Evolutionary conservation across 176 grass and related monocot genomes (phyloP).

Genomic region (Areca catechu): DNA sequence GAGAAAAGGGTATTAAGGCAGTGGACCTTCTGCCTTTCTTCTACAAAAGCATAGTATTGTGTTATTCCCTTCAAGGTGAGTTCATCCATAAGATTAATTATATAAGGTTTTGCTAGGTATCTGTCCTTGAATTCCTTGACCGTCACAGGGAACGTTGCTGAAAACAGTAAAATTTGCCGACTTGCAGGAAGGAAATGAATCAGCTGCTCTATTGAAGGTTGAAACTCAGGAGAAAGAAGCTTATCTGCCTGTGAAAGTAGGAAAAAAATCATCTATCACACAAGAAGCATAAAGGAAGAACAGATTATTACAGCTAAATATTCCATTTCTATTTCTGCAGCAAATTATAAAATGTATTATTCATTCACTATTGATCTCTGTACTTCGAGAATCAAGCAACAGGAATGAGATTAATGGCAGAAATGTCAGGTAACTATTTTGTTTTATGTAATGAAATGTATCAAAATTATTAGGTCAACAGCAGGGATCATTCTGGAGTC

Average conservation of each 20-base stretch:
- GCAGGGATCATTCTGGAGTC: too few species aligned
- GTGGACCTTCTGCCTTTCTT: constrained; percentile 66
- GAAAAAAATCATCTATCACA: too few species aligned
- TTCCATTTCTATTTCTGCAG: too few species aligned
- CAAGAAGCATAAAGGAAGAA: too few species aligned
- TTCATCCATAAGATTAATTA: constrained; percentile 76
- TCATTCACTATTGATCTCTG: too few species aligned
- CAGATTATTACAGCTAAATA: too few species aligned
- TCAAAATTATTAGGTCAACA: too few species aligned
- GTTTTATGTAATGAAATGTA: too few species aligned
- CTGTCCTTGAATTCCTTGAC: constrained; percentile 61
- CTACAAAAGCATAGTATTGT: constrained; percentile 61
- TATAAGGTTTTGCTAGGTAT: constrained; percentile 54
- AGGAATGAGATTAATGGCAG: too few species aligned
- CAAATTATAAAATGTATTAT: too few species aligned
- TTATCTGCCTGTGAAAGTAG: constrained; percentile 26
- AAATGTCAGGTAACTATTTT: too few species aligned
- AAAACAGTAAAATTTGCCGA: constrained; percentile 69
- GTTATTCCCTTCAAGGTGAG: constrained; percentile 61
- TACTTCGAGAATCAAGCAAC: too few species aligned
- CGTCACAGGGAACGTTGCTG: constrained; percentile 61
- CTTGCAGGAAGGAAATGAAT: constrained; percentile 52
- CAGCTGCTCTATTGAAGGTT: constrained; percentile 20
- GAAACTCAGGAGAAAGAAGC: constrained; percentile 37
- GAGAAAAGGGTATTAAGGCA: constrained; percentile 48